These are phyloP conservation scores for Yamadazyma laniorum DNA, from an alignment of 805 yeast genomes.

Conservation along the genomic window DNA sequence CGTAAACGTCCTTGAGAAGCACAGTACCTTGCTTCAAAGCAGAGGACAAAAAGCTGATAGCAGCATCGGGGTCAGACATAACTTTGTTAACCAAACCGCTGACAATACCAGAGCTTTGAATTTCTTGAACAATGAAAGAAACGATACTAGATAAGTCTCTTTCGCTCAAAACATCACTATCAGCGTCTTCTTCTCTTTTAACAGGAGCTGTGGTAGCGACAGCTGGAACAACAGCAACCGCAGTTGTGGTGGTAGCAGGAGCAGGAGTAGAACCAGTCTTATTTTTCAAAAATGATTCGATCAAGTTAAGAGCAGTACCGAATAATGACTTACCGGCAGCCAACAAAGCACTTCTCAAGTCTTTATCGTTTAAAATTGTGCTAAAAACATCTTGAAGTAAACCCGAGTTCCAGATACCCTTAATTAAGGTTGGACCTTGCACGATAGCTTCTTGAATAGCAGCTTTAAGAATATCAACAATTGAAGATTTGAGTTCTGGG, in stretches of 20 bases:
- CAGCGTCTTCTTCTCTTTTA: slow-evolving; percentile 17
- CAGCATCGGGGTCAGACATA: slow-evolving; percentile 35
- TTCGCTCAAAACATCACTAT: slow-evolving; percentile 32
- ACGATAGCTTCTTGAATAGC: slow-evolving; percentile 34
- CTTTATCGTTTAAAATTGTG: slow-evolving; percentile 29
- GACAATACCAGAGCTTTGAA: slow-evolving; percentile 36
- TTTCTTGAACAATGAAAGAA: slow-evolving; percentile 24
- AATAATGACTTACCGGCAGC: slow-evolving; percentile 33
- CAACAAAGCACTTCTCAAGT: slow-evolving; percentile 33
- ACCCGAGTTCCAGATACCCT: slow-evolving; percentile 43
- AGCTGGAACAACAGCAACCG: slow-evolving; percentile 18
- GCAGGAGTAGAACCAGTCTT: slow-evolving; percentile 17
- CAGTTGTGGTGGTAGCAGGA: slow-evolving; percentile 16
- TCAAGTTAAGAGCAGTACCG: slow-evolving; percentile 29
- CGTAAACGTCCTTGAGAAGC: slow-evolving; percentile 32
- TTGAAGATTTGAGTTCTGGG: slow-evolving; percentile 24
- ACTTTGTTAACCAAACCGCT: slow-evolving; percentile 30
- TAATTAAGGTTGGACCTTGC: slow-evolving; percentile 40
- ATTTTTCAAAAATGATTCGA: slow-evolving; percentile 17
- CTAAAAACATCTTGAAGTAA: slow-evolving; percentile 32
- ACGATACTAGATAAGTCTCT: slow-evolving; percentile 34
- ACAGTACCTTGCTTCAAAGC: slow-evolving; percentile 35
- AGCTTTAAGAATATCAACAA: slow-evolving; percentile 27
- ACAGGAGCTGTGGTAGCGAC: slow-evolving; percentile 15
- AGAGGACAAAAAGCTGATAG: slow-evolving; percentile 31